Percentiles rank a stretch among this genome's conserved stretches.
Evolutionary conservation across 1,284 basidiomycete species (phyloP).

Genomic region (Apiotrichum brassicae): DNA sequence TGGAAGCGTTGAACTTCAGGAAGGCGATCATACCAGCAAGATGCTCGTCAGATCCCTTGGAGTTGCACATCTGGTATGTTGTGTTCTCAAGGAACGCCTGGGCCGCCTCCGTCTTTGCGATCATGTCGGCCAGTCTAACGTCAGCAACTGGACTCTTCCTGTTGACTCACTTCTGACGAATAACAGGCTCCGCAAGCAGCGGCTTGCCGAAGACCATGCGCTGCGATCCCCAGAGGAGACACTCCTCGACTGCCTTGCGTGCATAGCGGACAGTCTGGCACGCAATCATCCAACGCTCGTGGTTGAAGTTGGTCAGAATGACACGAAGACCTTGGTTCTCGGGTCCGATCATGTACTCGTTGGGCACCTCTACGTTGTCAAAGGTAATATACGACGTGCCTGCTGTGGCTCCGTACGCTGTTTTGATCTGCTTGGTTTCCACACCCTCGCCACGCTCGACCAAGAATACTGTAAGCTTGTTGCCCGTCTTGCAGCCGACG

Average conservation of each 20-base stretch:
- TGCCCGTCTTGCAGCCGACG: slow-evolving; percentile 48
- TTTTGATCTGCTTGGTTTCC: slow-evolving; percentile 79
- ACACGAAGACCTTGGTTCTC: slow-evolving; percentile 77
- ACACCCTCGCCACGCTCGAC: slow-evolving; percentile 71
- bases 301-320: slow-evolving; percentile 53
- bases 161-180: slow-evolving; percentile 52
- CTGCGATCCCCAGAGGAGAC: slow-evolving; percentile 61
- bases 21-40: slow-evolving; percentile 47
- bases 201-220: slow-evolving; percentile 79
- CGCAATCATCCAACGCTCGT: slow-evolving; percentile 10
- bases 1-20: slow-evolving; percentile 56
- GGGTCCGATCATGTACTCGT: slow-evolving; percentile 74
- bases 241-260: slow-evolving; percentile 42
- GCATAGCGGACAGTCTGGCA: slow-evolving; percentile 12
- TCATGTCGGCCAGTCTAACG: slow-evolving; percentile 63
- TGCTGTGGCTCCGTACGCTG: slow-evolving; percentile 71
- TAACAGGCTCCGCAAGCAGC: slow-evolving; percentile 71
- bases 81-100: slow-evolving; percentile 86
- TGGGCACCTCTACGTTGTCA: slow-evolving; percentile 77
- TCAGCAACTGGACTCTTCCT: not conserved
- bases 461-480: slow-evolving; percentile 79
- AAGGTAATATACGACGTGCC: slow-evolving; percentile 79
- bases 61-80: slow-evolving; percentile 84
- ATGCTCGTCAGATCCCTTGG: slow-evolving; percentile 56
- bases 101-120: slow-evolving; percentile 70